Evolutionary conservation across 495 filamentous ascomycete species (phyloP).

Genomic region (Xylaria telfairii): DNA sequence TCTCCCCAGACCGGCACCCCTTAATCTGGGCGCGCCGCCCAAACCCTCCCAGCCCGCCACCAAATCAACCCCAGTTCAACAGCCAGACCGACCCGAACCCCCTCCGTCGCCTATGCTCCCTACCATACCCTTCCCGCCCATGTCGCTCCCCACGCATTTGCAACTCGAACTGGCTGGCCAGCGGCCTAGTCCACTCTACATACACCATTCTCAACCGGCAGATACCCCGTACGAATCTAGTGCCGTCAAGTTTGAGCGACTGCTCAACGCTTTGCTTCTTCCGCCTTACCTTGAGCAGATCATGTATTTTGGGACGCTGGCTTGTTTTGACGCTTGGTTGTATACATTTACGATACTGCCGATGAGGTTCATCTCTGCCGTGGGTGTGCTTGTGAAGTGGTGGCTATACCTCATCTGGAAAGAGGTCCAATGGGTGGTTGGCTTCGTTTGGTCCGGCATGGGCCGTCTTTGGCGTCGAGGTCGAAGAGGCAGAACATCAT

Average conservation of each 20-base stretch:
- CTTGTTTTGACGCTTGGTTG: slow-evolving; percentile 96
- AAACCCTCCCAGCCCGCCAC: slow-evolving; percentile 26
- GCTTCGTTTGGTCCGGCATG: slow-evolving; percentile 75
- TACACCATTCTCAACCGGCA: slow-evolving; percentile 71
- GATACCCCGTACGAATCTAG: slow-evolving; percentile 95
- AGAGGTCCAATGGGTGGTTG: slow-evolving; percentile 70
- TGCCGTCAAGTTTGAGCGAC: slow-evolving; percentile 90
- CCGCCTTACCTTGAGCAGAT: slow-evolving; percentile 84
- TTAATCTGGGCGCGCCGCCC: slow-evolving; percentile 38
- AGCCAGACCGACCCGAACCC: slow-evolving; percentile 34
- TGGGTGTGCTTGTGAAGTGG: slow-evolving; percentile 76
- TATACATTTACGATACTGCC: slow-evolving; percentile 95
- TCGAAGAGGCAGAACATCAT: slow-evolving; percentile 53
- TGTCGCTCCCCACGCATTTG: slow-evolving; percentile 86
- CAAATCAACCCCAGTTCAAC: slow-evolving; percentile 19
- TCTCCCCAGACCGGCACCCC: slow-evolving; percentile 37
- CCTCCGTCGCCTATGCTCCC: slow-evolving; percentile 70
- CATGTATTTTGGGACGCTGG: slow-evolving; percentile 83
- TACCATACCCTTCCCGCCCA: slow-evolving; percentile 79
- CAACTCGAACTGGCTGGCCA: slow-evolving; percentile 86
- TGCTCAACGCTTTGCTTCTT: slow-evolving; percentile 87
- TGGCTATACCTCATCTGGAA: slow-evolving; percentile 68
- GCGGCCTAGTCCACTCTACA: slow-evolving; percentile 84
- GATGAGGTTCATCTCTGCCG: slow-evolving; percentile 83
- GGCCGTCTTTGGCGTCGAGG: slow-evolving; percentile 75